Conservation (phyloP, 2,329 filamentous ascomycete species). For the Trichoderma hamatum region DNA sequence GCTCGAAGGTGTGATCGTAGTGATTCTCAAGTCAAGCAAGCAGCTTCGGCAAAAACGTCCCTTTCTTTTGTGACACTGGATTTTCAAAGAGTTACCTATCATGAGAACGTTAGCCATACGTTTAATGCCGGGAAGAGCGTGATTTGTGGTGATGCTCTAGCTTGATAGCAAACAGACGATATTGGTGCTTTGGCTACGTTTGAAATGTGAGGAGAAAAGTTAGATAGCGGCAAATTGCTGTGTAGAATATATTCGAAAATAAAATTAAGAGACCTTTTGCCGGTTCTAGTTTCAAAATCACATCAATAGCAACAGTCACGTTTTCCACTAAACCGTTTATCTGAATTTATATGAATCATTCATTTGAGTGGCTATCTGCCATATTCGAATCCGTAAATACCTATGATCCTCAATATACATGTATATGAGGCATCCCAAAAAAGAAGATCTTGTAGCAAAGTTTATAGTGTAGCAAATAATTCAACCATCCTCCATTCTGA, state of each 20-base stretch:
- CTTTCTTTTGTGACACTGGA: neutral
- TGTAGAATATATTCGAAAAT: neutral
- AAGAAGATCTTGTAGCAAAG: slow-evolving; percentile 6
- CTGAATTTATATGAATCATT: neutral
- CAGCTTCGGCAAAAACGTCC: neutral
- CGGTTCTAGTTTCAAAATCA: neutral
- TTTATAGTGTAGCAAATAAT: neutral
- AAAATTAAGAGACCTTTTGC: neutral
- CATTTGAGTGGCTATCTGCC: neutral
- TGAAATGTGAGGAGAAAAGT: neutral
- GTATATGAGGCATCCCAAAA: slow-evolving; percentile 1
- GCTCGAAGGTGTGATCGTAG: neutral
- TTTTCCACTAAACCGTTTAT: too few relatives aligned
- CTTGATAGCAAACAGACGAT: neutral
- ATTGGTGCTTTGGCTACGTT: neutral
- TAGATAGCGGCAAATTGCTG: neutral
- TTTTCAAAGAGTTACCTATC: neutral
- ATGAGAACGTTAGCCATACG: neutral
- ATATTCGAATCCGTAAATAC: neutral
- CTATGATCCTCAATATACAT: neutral
- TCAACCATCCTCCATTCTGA: neutral
- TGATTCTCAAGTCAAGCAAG: neutral
- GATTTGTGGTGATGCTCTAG: neutral
- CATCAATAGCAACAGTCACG: neutral
- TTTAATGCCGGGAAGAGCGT: neutral